Evolutionary conservation across 2,329 filamentous ascomycete genomes (phyloP).

Genomic region (Sporothrix dimorphospora): DNA sequence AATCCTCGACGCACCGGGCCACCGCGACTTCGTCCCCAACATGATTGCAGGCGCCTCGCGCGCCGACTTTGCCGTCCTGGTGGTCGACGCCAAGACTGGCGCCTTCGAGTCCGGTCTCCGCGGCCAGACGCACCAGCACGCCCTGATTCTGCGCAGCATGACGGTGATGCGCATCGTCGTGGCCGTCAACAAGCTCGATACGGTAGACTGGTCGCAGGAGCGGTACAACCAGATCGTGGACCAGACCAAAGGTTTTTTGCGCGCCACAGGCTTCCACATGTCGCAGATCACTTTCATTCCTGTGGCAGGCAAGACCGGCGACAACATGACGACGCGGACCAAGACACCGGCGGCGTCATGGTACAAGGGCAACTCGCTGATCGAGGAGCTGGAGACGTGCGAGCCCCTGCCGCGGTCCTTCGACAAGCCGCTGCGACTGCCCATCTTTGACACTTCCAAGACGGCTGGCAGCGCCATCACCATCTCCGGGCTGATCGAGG

Average conservation of each 20-base stretch:
- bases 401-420: constrained; percentile 73
- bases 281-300: constrained; percentile 87
- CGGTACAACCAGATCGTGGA: constrained; percentile 84
- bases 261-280: constrained; percentile 75
- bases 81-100: constrained; percentile 87
- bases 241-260: constrained; percentile 81
- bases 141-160: constrained; percentile 84
- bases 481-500: constrained; percentile 82
- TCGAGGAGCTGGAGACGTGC: constrained; percentile 83
- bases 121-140: constrained; percentile 93
- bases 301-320: constrained; percentile 84
- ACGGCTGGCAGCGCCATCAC: constrained; percentile 81
- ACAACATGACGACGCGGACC: constrained; percentile 73
- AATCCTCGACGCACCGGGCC: constrained; percentile 92
- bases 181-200: constrained; percentile 94
- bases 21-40: constrained; percentile 95
- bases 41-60: constrained; percentile 98
- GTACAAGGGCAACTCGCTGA: constrained; percentile 78
- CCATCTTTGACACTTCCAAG: constrained; percentile 84
- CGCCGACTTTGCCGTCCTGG: constrained; percentile 92
- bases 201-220: constrained; percentile 77
- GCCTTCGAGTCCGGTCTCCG: constrained; percentile 93
- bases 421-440: constrained; percentile 80
- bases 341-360: constrained; percentile 65
- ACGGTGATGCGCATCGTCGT: constrained; percentile 87